Evolutionary conservation across 164 flowering plant species (phyloP).

Genomic region (Vitis labrusca): DNA sequence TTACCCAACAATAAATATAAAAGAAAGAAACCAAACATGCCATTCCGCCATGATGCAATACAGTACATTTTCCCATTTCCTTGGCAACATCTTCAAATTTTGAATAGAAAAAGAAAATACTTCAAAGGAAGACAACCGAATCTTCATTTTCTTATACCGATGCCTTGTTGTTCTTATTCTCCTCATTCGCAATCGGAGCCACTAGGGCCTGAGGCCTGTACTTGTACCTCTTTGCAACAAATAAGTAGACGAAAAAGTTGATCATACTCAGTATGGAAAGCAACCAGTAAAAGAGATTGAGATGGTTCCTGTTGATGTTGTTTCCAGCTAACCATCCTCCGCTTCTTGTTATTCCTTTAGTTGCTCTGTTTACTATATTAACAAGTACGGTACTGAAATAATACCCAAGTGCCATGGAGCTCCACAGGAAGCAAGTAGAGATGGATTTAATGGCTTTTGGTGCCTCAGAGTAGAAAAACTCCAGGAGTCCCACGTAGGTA

Average conservation of each 20-base stretch:
- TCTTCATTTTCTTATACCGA: neutral
- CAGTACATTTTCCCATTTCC: too few relatives aligned
- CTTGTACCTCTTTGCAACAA: conserved; percentile 48
- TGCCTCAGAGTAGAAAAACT: conserved; percentile 57
- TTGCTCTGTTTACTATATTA: conserved; percentile 39
- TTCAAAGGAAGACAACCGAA: neutral
- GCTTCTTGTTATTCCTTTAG: conserved; percentile 24
- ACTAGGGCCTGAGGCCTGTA: conserved; percentile 30
- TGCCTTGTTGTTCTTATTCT: neutral
- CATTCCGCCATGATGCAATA: too few relatives aligned
- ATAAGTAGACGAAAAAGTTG: conserved; percentile 42
- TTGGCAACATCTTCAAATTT: too few relatives aligned
- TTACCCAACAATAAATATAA: too few relatives aligned
- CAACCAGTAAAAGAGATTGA: conserved; percentile 58
- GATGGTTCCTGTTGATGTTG: conserved; percentile 46
- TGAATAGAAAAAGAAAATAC: neutral
- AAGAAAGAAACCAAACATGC: too few relatives aligned
- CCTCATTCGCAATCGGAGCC: neutral
- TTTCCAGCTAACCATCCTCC: conserved; percentile 58
- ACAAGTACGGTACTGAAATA: conserved; percentile 51
- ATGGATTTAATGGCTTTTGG: conserved; percentile 44
- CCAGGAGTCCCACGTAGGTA: conserved; percentile 50
- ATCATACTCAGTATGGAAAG: conserved; percentile 43
- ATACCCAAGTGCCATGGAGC: conserved; percentile 53
- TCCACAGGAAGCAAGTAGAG: conserved; percentile 52